phyloP scores from a whole-genome alignment of 2,329 filamentous ascomycete species.

The Epichloe brachyelytri region DNA sequence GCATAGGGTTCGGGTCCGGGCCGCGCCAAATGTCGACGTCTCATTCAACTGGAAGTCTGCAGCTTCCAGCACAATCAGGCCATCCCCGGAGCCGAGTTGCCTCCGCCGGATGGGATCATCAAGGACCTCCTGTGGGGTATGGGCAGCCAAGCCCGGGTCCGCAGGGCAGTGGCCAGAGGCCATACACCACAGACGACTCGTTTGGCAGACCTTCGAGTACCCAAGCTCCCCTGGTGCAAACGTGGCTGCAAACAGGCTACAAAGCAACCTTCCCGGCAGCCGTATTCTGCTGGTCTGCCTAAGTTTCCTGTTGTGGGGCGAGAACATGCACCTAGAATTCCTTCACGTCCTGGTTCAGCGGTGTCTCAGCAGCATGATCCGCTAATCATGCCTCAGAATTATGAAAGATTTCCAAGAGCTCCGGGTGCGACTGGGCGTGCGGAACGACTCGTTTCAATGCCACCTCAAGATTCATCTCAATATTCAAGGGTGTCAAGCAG shows the following conservation, averaged over 20 bases:
- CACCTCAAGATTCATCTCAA: constrained; percentile 11
- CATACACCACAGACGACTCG: constrained; percentile 11
- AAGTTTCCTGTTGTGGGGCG: background rate
- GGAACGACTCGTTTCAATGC: constrained; percentile 21
- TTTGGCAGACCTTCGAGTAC: constrained; percentile 15
- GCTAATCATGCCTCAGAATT: constrained; percentile 6
- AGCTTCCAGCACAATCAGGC: constrained; percentile 19
- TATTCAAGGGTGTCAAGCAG: constrained; percentile 11
- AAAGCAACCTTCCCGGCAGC: constrained; percentile 13
- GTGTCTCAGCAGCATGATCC: constrained; percentile 9
- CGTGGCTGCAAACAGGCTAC: constrained; percentile 19
- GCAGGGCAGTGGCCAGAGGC: constrained; percentile 6
- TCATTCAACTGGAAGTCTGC: constrained; percentile 33
- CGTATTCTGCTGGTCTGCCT: background rate
- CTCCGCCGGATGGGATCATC: constrained; percentile 33
- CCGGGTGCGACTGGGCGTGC: constrained; percentile 18
- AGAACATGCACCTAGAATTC: background rate
- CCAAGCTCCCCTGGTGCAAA: constrained; percentile 17
- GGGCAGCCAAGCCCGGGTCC: constrained; percentile 26
- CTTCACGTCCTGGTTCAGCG: constrained; percentile 9
- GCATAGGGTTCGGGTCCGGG: constrained; percentile 28
- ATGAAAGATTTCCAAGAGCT: constrained; percentile 19
- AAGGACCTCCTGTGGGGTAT: constrained; percentile 25
- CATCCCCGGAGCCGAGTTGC: constrained; percentile 28
- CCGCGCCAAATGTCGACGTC: constrained; percentile 26